Conservation (phyloP, 148 eudicot genomes). For the Amaranthus palmeri region DNA sequence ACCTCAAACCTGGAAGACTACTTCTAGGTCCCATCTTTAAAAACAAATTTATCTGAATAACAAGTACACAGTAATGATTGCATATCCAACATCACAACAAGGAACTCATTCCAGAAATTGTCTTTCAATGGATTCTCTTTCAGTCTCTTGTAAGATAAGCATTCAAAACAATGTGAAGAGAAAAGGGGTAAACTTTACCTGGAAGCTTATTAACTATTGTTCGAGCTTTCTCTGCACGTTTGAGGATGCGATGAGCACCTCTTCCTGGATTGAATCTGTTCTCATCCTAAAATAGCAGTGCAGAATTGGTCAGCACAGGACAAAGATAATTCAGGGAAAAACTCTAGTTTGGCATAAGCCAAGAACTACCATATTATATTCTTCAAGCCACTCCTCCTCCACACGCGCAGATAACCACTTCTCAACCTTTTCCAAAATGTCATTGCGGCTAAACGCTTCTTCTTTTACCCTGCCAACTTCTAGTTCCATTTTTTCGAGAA, state of each 20-base stretch:
- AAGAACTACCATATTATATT: conserved; percentile 66
- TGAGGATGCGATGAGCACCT: conserved; percentile 88
- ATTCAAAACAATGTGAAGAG: neutral
- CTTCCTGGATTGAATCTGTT: conserved; percentile 92
- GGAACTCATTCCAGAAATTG: neutral
- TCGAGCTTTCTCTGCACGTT: conserved; percentile 99
- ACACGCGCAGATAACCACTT: conserved; percentile 93
- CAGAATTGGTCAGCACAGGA: conserved; percentile 13
- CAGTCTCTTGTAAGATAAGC: neutral
- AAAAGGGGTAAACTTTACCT: conserved; percentile 37
- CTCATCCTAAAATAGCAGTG: conserved; percentile 61
- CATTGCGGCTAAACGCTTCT: conserved; percentile 89
- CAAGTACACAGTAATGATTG: neutral
- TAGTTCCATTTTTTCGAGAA: conserved; percentile 81
- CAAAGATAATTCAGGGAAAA: neutral
- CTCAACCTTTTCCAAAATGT: conserved; percentile 84
- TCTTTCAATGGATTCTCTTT: neutral
- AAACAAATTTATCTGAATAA: neutral
- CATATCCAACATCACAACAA: neutral
- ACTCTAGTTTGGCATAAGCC: neutral
- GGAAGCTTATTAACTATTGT: conserved; percentile 78
- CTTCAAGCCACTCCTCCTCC: conserved; percentile 97
- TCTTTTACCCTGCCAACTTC: conserved; percentile 74
- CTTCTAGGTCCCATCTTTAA: neutral
- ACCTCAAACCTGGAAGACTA: neutral